Evolutionary conservation across 129 eudicot species (phyloP).

Genomic region (Artemisia tridentata): DNA sequence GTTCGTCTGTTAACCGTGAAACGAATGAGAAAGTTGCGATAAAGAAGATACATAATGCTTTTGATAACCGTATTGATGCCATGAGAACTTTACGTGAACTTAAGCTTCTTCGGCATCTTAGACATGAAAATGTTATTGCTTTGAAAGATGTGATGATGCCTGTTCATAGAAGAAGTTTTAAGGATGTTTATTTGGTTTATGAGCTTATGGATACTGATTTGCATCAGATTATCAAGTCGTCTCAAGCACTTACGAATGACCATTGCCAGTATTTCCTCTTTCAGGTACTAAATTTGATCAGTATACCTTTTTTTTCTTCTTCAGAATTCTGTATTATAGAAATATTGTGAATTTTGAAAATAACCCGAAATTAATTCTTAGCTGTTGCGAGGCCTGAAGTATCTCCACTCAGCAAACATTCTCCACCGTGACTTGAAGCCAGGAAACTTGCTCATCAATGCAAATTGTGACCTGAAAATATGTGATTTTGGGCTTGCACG

Average conservation of each 20-base stretch:
- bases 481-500: constrained; percentile 74
- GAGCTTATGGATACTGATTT: constrained; percentile 80
- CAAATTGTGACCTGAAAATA: constrained; percentile 70
- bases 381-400: constrained; percentile 74
- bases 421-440: constrained; percentile 79
- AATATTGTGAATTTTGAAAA: neutral
- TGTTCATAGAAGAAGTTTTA: constrained; percentile 57
- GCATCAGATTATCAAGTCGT: constrained; percentile 72
- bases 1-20: constrained; percentile 71
- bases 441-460: constrained; percentile 63
- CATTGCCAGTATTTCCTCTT: constrained; percentile 73
- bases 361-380: constrained; percentile 26
- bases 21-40: constrained; percentile 84
- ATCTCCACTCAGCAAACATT: constrained; percentile 74
- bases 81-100: constrained; percentile 72
- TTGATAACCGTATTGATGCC: constrained; percentile 73
- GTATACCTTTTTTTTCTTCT: too few relatives aligned
- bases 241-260: constrained; percentile 69
- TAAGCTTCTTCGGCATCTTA: constrained; percentile 67
- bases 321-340: neutral
- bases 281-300: constrained; percentile 41
- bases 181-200: constrained; percentile 76
- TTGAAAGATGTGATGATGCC: constrained; percentile 83
- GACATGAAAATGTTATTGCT: constrained; percentile 73
- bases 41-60: constrained; percentile 67